Evolutionary conservation across 768 basidiomycete species (phyloP).

Genomic region (Harrya chromipes): DNA sequence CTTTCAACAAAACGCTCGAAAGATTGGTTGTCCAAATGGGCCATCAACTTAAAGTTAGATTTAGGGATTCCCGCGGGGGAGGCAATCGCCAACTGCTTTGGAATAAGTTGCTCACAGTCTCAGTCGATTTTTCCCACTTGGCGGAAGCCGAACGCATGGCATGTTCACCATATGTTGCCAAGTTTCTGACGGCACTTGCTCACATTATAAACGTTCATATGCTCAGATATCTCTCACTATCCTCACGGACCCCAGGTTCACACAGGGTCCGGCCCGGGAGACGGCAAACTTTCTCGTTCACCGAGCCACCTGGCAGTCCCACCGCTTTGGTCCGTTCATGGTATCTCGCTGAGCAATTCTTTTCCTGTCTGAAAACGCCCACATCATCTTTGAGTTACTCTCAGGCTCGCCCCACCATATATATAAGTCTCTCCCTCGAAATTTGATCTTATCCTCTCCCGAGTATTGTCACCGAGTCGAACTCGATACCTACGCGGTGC

Average conservation of each 20-base stretch:
- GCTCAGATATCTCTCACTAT: not conserved
- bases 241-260: not conserved
- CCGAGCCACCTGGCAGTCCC: not conserved
- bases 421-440: constrained; percentile 2
- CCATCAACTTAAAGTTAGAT: no score
- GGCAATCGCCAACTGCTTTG: no score
- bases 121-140: no score
- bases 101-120: no score
- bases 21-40: no score
- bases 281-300: not conserved
- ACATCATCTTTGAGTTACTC: constrained; percentile 7
- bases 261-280: not conserved
- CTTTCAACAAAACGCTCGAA: no score
- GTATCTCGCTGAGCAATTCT: not conserved
- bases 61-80: no score
- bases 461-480: not conserved
- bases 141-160: no score
- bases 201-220: no score
- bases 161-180: no score
- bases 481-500: not conserved
- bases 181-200: no score
- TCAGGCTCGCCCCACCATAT: constrained; percentile 15
- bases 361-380: constrained; percentile 1
- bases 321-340: not conserved
- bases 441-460: constrained; percentile 1